These are phyloP conservation scores for Toxoplasma gondii DNA, from an alignment of 169 alveolate genomes.

Conservation along the genomic window DNA sequence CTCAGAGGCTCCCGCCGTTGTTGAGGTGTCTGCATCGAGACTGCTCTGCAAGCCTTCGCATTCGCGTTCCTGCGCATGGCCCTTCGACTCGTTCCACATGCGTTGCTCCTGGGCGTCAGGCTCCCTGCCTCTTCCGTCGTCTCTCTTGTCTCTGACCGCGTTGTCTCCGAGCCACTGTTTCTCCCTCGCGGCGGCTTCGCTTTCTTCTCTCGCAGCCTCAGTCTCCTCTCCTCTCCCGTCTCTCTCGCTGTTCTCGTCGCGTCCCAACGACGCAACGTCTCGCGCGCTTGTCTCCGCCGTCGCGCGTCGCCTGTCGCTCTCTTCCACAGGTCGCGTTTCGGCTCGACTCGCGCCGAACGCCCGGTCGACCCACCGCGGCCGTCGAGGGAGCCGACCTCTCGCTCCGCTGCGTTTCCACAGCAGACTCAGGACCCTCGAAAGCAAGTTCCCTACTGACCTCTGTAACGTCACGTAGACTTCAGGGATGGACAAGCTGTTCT, in stretches of 20 bases:
- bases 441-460: neutral
- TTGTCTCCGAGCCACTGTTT: neutral
- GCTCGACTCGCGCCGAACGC: neutral
- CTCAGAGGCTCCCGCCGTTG: neutral
- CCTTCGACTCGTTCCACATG: too few relatives aligned
- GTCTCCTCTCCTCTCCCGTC: neutral
- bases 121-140: neutral
- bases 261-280: too few relatives aligned
- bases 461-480: neutral
- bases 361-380: neutral
- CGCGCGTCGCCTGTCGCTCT: neutral
- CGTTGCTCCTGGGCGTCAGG: too few relatives aligned
- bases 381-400: neutral
- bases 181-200: neutral
- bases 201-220: neutral
- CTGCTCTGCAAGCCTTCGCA: neutral
- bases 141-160: neutral
- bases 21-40: too few relatives aligned
- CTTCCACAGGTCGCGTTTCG: neutral
- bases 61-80: too few relatives aligned
- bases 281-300: neutral
- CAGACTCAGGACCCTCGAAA: neutral
- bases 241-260: neutral
- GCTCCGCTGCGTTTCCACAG: neutral
- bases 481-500: neutral